Evolutionary conservation across 2,329 filamentous ascomycete genomes (phyloP).

Genomic region (Chaetoscypha palmicola): DNA sequence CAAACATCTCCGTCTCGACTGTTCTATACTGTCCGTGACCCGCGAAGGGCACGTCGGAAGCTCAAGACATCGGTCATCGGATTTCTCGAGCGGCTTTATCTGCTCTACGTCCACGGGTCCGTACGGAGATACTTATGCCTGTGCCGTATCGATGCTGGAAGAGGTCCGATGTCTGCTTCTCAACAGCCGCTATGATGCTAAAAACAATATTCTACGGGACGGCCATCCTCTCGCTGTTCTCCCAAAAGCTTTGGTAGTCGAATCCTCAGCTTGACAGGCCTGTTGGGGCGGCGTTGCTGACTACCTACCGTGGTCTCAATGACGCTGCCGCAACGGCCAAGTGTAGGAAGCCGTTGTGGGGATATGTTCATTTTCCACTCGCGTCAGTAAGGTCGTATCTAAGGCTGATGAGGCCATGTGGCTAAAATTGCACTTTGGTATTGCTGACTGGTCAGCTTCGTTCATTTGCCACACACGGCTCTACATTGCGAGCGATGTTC

Average conservation of each 20-base stretch:
- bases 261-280: background rate
- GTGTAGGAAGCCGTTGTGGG: background rate
- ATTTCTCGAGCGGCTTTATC: too few species aligned
- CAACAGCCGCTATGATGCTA: too few species aligned
- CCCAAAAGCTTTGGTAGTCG: background rate
- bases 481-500: background rate
- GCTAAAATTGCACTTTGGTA: constrained; percentile 1
- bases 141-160: too few species aligned
- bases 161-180: too few species aligned
- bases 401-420: constrained; percentile 1
- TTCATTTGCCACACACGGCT: constrained; percentile 4
- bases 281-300: background rate
- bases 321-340: background rate
- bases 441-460: constrained; percentile 2
- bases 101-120: too few species aligned
- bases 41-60: too few species aligned
- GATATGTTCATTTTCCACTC: background rate
- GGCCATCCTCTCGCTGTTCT: background rate
- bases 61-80: too few species aligned
- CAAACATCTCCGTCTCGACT: too few species aligned
- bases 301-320: background rate
- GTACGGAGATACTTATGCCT: too few species aligned
- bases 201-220: too few species aligned
- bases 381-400: constrained; percentile 3
- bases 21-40: too few species aligned